Evolutionary conservation across 305 asterid genomes (phyloP).

Genomic region (Rubia tinctorum): DNA sequence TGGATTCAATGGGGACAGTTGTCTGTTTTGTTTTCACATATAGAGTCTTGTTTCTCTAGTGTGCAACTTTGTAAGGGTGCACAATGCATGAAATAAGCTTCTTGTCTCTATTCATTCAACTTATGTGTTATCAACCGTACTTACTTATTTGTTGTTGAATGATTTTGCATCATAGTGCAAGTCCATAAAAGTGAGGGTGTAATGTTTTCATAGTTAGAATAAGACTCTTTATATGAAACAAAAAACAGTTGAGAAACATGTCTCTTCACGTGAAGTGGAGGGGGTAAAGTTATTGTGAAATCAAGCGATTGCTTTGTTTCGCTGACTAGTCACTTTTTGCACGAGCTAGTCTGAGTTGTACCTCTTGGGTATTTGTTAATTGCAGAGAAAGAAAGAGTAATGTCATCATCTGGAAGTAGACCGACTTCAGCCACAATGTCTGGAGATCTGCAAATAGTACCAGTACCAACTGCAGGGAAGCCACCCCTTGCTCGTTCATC

Average conservation of each 20-base stretch:
- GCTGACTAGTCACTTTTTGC: neutral
- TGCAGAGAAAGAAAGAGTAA: neutral
- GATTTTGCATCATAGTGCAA: too few species aligned
- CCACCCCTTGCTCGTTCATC: conserved; percentile 60
- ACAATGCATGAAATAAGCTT: neutral
- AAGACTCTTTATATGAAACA: too few species aligned
- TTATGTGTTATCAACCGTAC: neutral
- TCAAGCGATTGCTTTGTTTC: neutral
- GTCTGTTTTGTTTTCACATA: too few species aligned
- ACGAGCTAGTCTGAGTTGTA: neutral
- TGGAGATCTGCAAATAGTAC: conserved; percentile 63
- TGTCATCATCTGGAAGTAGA: conserved; percentile 18
- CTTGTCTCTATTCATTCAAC: too few species aligned
- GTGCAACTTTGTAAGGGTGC: neutral
- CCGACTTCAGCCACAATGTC: conserved; percentile 41
- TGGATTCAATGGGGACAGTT: neutral
- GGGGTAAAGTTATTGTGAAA: neutral
- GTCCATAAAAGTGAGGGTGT: too few species aligned
- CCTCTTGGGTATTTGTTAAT: neutral
- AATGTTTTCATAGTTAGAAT: too few species aligned
- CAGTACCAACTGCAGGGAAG: conserved; percentile 37
- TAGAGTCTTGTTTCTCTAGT: neutral
- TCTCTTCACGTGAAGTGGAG: neutral
- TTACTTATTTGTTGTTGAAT: too few species aligned
- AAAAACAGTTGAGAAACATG: too few species aligned